Conservation (phyloP, 306 rosid genomes). For the Adenanthera pavonina region DNA sequence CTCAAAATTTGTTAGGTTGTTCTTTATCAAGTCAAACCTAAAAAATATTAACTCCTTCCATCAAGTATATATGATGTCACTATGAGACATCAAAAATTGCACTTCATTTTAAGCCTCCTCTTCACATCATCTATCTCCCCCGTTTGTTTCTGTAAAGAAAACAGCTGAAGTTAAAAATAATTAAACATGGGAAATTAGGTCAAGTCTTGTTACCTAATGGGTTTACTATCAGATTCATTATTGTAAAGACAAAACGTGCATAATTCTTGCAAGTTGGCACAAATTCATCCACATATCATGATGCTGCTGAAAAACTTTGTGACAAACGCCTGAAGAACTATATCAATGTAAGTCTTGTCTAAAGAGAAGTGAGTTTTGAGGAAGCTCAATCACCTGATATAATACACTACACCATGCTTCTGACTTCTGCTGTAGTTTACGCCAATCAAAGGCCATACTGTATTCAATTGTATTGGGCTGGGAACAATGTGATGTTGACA, state of each 20-base stretch:
- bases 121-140: conserved; percentile 43
- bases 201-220: not conserved
- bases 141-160: conserved; percentile 46
- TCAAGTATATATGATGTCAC: conserved; percentile 18
- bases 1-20: conserved; percentile 32
- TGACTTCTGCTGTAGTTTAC: conserved; percentile 36
- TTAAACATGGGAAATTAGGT: conserved; percentile 21
- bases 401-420: conserved; percentile 53
- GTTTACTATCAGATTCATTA: not conserved
- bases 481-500: conserved; percentile 73
- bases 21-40: not conserved
- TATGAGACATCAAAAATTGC: not conserved
- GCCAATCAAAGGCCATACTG: conserved; percentile 56
- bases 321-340: not conserved
- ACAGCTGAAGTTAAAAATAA: conserved; percentile 23
- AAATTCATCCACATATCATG: not conserved
- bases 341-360: not conserved
- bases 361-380: not conserved
- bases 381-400: conserved; percentile 43
- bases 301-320: not conserved
- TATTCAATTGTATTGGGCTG: conserved; percentile 62
- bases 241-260: not conserved
- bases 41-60: not conserved
- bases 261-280: not conserved
- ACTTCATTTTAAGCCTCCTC: conserved; percentile 28